Evolutionary conservation across 768 basidiomycete genomes (phyloP), one percentile per base, ranked within the genome.

Genomic region (Boletus edulis): DNA sequence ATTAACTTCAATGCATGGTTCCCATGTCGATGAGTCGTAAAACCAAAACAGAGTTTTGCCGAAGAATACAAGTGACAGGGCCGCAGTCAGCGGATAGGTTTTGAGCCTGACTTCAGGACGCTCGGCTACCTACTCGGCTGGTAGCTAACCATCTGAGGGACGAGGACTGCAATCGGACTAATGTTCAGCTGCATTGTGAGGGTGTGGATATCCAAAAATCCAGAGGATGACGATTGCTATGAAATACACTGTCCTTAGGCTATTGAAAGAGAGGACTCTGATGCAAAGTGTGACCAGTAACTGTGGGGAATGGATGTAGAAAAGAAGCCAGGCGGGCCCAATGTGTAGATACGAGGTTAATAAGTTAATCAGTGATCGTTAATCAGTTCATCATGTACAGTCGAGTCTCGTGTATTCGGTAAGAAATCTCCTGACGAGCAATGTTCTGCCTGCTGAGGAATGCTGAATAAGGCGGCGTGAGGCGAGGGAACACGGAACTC

Each of bases 351-450:
- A 37, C 17, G 48, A 35, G 18, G 40, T 29, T 17, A 46, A 44
- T 54, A 57, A 46, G 17, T 58, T 57, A 57, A 47, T 55, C 55
- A 54, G 31, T 39, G 48, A 14, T 54, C 48, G 18, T 54, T 0
- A 27, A 29, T 49, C 35, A 37, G 44, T 49, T 46, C 53, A 37
- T 57, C 40, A 40, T 56, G 35, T 10, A 42, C 31, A 22, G 22
- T 57, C 34, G 53, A 58, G 55, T 34, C 46, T 47, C 24, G 38
- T 37, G 10, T 29, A 29, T 52, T 34, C 15, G 27, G 17, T 35
- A 37, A 32, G 31, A 34, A 32, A 24, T 56, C 56, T 31, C 37
- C 51, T 8, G 59, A 58, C 5, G 49, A 47, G 40, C 20, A 37
- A 40, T 42, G 54, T 10, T 57, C 59, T 24, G 31, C 45, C 60